A percentile compares a stretch with the other conserved stretches of the same genome.
phyloP scores from a whole-genome alignment of 257 asterid genomes.

The Solanum sitiens region DNA sequence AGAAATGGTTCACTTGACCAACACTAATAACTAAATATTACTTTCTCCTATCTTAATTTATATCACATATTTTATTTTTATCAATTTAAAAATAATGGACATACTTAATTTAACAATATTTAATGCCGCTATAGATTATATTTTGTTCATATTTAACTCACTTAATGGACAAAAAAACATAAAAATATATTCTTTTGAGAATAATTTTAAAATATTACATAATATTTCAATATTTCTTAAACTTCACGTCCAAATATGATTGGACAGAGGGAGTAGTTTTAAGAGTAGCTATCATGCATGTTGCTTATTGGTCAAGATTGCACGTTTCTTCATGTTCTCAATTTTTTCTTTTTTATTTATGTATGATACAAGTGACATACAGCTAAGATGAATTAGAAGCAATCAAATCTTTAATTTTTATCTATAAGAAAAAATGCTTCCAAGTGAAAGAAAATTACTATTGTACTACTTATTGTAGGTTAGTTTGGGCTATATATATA shows the following conservation, averaged over 20 bases:
- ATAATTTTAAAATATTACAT: not conserved
- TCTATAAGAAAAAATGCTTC: not conserved
- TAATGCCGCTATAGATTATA: not conserved
- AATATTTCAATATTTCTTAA: no score
- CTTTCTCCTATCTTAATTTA: not conserved
- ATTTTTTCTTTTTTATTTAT: not conserved
- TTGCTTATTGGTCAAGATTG: not conserved
- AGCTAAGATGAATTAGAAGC: not conserved
- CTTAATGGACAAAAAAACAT: not conserved
- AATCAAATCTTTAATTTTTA: not conserved
- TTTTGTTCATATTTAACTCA: not conserved
- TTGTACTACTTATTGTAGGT: not conserved
- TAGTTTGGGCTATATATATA: not conserved
- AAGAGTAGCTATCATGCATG: not conserved
- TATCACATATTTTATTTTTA: no score
- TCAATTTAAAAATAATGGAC: accelerated
- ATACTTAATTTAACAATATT: not conserved
- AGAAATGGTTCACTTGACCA: not conserved
- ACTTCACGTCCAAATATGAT: accelerated
- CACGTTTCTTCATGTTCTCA: not conserved
- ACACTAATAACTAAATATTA: not conserved
- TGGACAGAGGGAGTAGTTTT: not conserved
- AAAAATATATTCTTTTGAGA: no score
- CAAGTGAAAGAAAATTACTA: not conserved
- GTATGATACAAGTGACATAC: not conserved